Base-by-base conservation (phyloP, 441 rosid species). In the Populus hybrid region DNA sequence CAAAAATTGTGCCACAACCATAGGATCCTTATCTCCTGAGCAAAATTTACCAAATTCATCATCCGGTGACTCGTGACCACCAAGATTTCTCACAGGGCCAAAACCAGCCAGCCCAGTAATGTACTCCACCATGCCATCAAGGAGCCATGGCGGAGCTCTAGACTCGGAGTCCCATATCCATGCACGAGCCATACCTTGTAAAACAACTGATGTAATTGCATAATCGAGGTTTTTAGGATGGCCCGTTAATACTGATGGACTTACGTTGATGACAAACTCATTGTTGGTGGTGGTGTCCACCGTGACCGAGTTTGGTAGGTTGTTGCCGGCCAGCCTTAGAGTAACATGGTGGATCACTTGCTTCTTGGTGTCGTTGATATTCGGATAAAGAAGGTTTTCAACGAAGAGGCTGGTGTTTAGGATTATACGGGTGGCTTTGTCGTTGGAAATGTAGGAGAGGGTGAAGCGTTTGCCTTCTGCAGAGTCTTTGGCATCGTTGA, bases 401-500 rank as follows among this genome's bases (percentile, higher is more conserved):
- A 80, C 84, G 24, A 81, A 84, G 71, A 71, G 26, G 77, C 88
- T 85, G 0, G 89, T 70, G 36, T 71, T 69, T 26, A 80, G 89
- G 77, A 91, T 71, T 8, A 88, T 70, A 59, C 91, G 80, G 2
- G 82, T 74, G 35, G 83, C 91, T 8, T 86, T 80, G 81, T 88
- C 93, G 75, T 88, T 86, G 61, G 89, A 87, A 26, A 84, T 73
- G 81, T 84, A 89, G 36, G 83, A 80, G 72, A 88, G 88, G 4
- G 30, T 7, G 78, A 90, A 90, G 42, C 72, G 87, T 59, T 75
- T 74, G 1, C 85, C 90, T 0, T 86, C 75, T 0, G 72, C 84
- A 18, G 86, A 67, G 64, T 80, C 83, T 23, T 66, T 68, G 67
- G 75, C 79, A 1, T 88, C 89, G 24, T 88, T 91, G 81, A 85